phyloP scores from a whole-genome alignment of 768 basidiomycete species.

The Hericium rajendrae region DNA sequence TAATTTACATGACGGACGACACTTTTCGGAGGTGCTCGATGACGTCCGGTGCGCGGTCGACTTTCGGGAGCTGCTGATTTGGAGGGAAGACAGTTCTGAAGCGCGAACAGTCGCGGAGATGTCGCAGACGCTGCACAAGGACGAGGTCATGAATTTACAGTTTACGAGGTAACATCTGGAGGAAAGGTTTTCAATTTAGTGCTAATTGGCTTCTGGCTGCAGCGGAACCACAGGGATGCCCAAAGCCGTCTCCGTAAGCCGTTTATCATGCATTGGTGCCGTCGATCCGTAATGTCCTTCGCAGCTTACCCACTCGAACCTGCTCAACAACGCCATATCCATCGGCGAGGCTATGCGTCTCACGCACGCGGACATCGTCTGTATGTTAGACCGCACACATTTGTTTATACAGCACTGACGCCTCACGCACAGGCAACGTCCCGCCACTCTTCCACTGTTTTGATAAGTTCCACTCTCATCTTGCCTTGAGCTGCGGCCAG shows the following conservation, averaged over 20 bases:
- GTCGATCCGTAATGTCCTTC: neutral
- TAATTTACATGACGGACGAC: conserved; percentile 16
- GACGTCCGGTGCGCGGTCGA: conserved; percentile 47
- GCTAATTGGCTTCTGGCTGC: neutral
- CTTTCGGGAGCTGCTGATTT: conserved; percentile 65
- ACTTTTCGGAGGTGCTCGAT: conserved; percentile 28
- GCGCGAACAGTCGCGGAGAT: conserved; percentile 33
- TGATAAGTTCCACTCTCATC: conserved; percentile 46
- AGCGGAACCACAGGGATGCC: conserved; percentile 77
- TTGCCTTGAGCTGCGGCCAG: neutral
- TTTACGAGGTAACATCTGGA: conserved; percentile 57
- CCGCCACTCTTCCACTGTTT: conserved; percentile 86
- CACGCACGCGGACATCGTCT: conserved; percentile 55
- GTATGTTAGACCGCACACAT: conserved; percentile 28
- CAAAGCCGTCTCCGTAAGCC: conserved; percentile 71
- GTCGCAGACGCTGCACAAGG: conserved; percentile 32
- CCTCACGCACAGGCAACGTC: conserved; percentile 49
- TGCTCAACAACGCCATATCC: conserved; percentile 68
- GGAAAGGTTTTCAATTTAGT: too few relatives aligned
- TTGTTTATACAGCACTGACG: too few relatives aligned
- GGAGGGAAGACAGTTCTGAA: conserved; percentile 47
- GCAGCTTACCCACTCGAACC: conserved; percentile 68
- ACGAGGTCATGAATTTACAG: conserved; percentile 76
- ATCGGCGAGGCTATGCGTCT: conserved; percentile 68
- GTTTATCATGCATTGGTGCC: too few relatives aligned